Evolutionary conservation across 768 basidiomycete species (phyloP).

Genomic region (Leccinellum rugosiceps): DNA sequence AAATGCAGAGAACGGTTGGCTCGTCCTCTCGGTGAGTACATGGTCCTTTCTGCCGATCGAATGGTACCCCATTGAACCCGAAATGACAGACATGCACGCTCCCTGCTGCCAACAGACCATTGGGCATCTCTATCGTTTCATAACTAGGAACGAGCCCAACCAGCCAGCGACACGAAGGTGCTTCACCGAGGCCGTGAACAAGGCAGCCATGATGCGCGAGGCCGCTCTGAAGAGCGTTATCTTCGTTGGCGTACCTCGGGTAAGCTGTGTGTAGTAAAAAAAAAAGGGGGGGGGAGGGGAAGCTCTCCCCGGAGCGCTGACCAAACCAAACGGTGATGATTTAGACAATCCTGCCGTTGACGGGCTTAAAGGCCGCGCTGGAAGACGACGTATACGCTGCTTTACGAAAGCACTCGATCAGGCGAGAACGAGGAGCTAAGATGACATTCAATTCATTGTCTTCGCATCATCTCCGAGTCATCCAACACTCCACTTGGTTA

Average conservation of each 20-base stretch:
- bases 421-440: slow-evolving; percentile 41
- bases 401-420: slow-evolving; percentile 62
- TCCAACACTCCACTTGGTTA: no score
- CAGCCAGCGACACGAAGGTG: slow-evolving; percentile 40
- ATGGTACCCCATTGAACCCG: slow-evolving; percentile 25
- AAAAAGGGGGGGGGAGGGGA: neutral
- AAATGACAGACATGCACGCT: slow-evolving; percentile 73
- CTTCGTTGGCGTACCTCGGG: slow-evolving; percentile 84
- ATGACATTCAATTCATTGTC: no score
- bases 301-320: slow-evolving; percentile 3
- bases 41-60: slow-evolving; percentile 8
- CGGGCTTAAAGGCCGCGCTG: slow-evolving; percentile 69
- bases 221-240: slow-evolving; percentile 86
- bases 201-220: slow-evolving; percentile 85
- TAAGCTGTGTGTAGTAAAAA: slow-evolving; percentile 35
- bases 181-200: slow-evolving; percentile 58
- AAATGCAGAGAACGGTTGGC: slow-evolving; percentile 75
- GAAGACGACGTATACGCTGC: slow-evolving; percentile 78
- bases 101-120: slow-evolving; percentile 77
- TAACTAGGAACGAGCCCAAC: slow-evolving; percentile 47
- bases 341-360: slow-evolving; percentile 80
- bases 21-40: slow-evolving; percentile 65
- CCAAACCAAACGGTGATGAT: slow-evolving; percentile 7
- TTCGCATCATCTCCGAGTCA: no score
- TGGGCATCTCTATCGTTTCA: slow-evolving; percentile 79